These are phyloP conservation scores for Funneliformis caledonium DNA, from an alignment of 371 early-diverging fungal genomes.

Conservation along the genomic window DNA sequence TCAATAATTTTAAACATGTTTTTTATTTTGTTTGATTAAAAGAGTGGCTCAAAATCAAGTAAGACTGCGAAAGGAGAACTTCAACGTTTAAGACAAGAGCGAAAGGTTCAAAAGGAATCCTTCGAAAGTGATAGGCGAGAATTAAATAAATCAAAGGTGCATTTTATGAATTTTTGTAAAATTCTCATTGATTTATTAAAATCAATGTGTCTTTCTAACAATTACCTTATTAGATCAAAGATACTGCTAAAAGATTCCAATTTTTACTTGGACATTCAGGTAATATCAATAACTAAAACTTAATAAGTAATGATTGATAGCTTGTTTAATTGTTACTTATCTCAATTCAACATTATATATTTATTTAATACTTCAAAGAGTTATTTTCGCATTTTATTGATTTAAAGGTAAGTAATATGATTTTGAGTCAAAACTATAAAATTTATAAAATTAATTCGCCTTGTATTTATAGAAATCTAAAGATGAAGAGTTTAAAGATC, in stretches of 20 bases:
- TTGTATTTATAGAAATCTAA: slow-evolving; percentile 40
- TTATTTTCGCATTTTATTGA: slow-evolving; percentile 73
- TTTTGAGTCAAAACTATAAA: not conserved
- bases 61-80: not conserved
- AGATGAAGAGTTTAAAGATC: slow-evolving; percentile 49
- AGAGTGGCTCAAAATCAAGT: not conserved
- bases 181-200: not conserved
- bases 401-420: slow-evolving; percentile 49
- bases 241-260: slow-evolving; percentile 77
- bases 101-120: slow-evolving; percentile 19
- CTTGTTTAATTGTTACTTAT: not conserved
- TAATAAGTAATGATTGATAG: not conserved
- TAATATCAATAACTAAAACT: slow-evolving; percentile 52
- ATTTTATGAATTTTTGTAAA: not conserved
- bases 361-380: slow-evolving; percentile 45
- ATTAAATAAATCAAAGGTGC: slow-evolving; percentile 8
- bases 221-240: slow-evolving; percentile 49
- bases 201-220: not conserved
- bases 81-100: slow-evolving; percentile 8
- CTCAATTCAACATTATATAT: not conserved
- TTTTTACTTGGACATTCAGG: slow-evolving; percentile 91
- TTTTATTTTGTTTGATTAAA: not conserved
- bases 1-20: not conserved
- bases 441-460: not conserved
- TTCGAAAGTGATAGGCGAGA: not conserved